A percentile compares a stretch with the other conserved stretches of the same genome.
Evolutionary conservation across 108 stramenopile genomes (phyloP).

Genomic region (Aureococcus anophagefferens): DNA sequence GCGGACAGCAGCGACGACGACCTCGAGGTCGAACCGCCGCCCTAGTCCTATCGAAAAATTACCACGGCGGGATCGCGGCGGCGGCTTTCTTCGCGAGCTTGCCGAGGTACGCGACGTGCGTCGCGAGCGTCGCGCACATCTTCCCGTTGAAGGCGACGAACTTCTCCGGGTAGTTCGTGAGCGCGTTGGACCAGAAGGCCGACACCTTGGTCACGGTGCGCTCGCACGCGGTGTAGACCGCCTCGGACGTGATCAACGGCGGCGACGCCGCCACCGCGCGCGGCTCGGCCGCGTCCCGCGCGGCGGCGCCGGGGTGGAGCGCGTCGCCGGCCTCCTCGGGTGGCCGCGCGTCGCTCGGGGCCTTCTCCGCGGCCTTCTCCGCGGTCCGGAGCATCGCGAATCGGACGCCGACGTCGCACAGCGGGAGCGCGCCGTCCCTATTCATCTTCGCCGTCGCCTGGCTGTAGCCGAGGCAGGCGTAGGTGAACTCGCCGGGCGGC

Average conservation of each 20-base stretch:
- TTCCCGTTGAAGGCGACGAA: neutral
- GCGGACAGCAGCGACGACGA: too few species aligned
- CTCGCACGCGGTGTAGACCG: neutral
- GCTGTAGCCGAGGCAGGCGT: neutral
- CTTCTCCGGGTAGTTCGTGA: neutral
- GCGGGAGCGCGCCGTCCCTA: neutral
- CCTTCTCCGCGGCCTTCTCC: neutral
- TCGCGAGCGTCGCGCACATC: neutral
- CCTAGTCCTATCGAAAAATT: too few species aligned
- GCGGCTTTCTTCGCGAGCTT: too few species aligned
- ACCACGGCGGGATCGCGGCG: too few species aligned
- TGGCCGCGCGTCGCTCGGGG: neutral
- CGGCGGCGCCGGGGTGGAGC: neutral
- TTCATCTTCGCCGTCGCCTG: neutral
- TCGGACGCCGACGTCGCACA: neutral
- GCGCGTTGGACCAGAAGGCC: neutral
- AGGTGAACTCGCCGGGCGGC: neutral
- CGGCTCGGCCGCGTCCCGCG: neutral
- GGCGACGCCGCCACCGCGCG: neutral
- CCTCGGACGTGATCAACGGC: too few species aligned
- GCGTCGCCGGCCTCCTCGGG: neutral
- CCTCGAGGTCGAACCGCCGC: too few species aligned
- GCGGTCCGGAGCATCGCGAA: neutral
- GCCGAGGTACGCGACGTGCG: too few species aligned
- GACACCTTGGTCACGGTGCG: neutral